These are phyloP conservation scores for Cronartium quercuum DNA, from an alignment of 1,284 basidiomycete species.

Conservation along the genomic window DNA sequence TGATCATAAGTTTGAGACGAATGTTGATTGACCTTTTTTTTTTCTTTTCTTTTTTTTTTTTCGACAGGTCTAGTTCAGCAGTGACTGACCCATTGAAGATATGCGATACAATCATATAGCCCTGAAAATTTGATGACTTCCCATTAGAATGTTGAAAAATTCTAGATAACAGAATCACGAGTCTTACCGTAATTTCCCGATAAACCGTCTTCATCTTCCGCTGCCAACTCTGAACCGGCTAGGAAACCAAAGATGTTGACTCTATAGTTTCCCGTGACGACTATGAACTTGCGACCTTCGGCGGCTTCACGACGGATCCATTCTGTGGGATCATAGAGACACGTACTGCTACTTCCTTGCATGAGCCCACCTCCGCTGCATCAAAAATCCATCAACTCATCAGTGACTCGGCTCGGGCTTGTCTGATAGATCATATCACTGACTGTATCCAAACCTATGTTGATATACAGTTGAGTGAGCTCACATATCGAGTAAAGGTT, in stretches of 20 bases:
- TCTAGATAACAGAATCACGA: neutral
- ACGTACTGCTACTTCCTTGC: conserved; percentile 7
- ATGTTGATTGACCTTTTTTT: too few species aligned
- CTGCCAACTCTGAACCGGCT: conserved; percentile 24
- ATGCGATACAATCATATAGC: conserved; percentile 32
- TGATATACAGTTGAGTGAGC: too few species aligned
- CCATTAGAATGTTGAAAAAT: neutral
- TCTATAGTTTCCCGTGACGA: conserved; percentile 34
- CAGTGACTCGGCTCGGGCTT: neutral
- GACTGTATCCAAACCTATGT: conserved; percentile 36
- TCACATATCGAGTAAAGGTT: neutral
- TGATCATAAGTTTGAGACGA: neutral
- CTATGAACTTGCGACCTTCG: conserved; percentile 27
- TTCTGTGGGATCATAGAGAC: conserved; percentile 34
- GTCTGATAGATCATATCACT: neutral
- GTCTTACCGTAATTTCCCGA: conserved; percentile 38
- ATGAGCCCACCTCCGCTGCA: conserved; percentile 23
- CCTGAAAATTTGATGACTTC: neutral
- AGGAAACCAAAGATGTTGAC: conserved; percentile 19
- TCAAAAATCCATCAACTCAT: neutral
- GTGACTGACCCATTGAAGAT: conserved; percentile 24
- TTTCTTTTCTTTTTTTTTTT: too few species aligned
- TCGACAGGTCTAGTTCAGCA: neutral
- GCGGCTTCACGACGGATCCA: conserved; percentile 34
- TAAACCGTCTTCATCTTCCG: conserved; percentile 10